phyloP scores from a whole-genome alignment of 768 basidiomycete genomes.

The Sarcomyxa edulis region DNA sequence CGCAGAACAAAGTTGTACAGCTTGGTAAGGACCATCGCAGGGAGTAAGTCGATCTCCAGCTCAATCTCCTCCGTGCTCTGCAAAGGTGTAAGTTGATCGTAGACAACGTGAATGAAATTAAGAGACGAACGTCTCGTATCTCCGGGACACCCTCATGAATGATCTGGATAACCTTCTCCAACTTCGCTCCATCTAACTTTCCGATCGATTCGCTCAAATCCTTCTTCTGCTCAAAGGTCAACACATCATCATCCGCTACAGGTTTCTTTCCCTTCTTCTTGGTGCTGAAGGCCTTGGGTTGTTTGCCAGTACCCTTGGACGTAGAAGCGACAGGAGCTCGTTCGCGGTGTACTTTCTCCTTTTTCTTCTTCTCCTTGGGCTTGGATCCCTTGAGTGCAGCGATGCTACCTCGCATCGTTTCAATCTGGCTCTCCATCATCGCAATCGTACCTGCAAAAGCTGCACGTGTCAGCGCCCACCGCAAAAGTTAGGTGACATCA shows the following conservation, averaged over 20 bases:
- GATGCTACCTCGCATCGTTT: conserved; percentile 68
- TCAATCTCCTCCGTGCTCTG: conserved; percentile 98
- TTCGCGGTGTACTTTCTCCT: conserved; percentile 53
- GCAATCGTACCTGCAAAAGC: conserved; percentile 57
- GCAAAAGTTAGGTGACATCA: conserved; percentile 6
- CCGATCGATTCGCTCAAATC: conserved; percentile 94
- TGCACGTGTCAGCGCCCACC: conserved; percentile 16
- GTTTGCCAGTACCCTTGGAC: conserved; percentile 55
- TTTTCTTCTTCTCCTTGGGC: conserved; percentile 63
- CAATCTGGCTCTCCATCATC: conserved; percentile 77
- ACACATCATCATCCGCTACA: conserved; percentile 69
- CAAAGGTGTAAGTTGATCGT: conserved; percentile 7
- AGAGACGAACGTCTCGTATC: conserved; percentile 76
- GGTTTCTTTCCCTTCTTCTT: conserved; percentile 69
- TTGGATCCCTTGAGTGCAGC: conserved; percentile 54
- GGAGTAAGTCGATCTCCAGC: conserved; percentile 92
- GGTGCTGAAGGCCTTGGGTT: conserved; percentile 36
- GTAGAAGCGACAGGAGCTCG: conserved; percentile 54
- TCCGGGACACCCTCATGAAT: conserved; percentile 94
- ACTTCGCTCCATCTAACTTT: conserved; percentile 73
- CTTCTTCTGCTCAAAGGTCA: conserved; percentile 97
- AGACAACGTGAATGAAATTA: conserved; percentile 8
- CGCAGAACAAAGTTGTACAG: conserved; percentile 94
- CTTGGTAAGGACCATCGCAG: conserved; percentile 81
- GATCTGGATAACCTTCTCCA: conserved; percentile 90